Evolutionary conservation across 2,329 filamentous ascomycete genomes (phyloP), one percentile per base, ranked within the genome.

Genomic region (Venturia effusa): DNA sequence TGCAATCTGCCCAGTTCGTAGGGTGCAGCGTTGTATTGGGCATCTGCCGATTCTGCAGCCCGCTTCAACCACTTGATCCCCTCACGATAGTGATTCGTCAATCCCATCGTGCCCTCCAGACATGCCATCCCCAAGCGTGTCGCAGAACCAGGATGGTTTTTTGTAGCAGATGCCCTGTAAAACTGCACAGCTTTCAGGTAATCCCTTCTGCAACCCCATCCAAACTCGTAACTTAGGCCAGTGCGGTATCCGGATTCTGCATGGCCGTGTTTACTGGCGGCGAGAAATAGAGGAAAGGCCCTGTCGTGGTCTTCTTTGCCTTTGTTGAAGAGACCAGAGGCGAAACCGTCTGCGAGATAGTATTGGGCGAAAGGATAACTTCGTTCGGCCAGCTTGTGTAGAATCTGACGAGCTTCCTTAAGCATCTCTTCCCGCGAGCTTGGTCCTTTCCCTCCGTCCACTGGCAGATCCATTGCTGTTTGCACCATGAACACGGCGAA

Each of bases 351-450:
- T 24, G 87, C 94, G 15, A 99, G 85, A 74, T 97, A 97, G 77
- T 99, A 99, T 74, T 99, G 94, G 3, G 94, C 94, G 75, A 97
- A 97, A 0, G 94, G 94, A 74, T 97, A 97, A 57, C 91, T 91
- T 65, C 86, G 87, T 76, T 92, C 93, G 22, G 92, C 83, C 61
- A 97, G 82, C 67, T 87, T 88, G 76, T 95, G 90, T 55, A 99
- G 79, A 70, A 97, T 97, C 66, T 87, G 86, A 72, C 91, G 90
- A 65, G 94, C 92, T 81, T 99, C 94, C 41, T 86, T 86, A 59
- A 96, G 79, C 66, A 97, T 79, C 67, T 92, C 86, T 64, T 81
- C 76, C 68, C 78, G 76, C 67, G 73, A 43, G 75, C 71, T 70
- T 32, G 65, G 64, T 5, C 32, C 41, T 19, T 62, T 62, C 45